Evolutionary conservation across 768 basidiomycete genomes (phyloP).

Genomic region (Lanmaoa rubissima): DNA sequence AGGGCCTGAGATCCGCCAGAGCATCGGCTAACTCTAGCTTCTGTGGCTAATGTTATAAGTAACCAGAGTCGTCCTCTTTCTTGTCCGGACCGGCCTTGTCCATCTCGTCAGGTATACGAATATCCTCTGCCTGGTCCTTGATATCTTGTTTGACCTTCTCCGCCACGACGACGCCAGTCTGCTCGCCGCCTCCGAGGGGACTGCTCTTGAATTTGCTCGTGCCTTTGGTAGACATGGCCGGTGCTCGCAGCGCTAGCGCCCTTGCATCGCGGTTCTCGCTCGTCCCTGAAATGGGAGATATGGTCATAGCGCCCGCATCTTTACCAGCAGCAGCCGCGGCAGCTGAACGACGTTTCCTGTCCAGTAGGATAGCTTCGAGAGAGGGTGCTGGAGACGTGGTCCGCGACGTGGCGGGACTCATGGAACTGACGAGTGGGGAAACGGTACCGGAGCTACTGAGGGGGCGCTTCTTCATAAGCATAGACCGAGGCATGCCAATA

Average conservation of each 20-base stretch:
- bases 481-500: background rate
- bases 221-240: conserved; percentile 39
- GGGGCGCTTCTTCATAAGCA: conserved; percentile 14
- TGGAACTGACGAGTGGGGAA: conserved; percentile 14
- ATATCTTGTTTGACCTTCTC: conserved; percentile 44
- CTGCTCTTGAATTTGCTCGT: conserved; percentile 70
- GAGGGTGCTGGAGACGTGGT: conserved; percentile 52
- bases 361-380: conserved; percentile 64
- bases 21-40: background rate
- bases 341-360: conserved; percentile 57
- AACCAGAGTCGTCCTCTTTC: conserved; percentile 30
- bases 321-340: conserved; percentile 22
- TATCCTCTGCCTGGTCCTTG: conserved; percentile 20
- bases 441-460: conserved; percentile 13
- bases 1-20: background rate
- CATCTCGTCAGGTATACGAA: conserved; percentile 36
- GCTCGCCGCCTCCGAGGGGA: conserved; percentile 51
- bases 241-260: conserved; percentile 8
- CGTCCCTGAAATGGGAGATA: conserved; percentile 4
- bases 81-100: conserved; percentile 37
- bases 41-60: conserved; percentile 19
- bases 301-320: conserved; percentile 7
- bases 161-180: conserved; percentile 46
- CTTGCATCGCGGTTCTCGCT: conserved; percentile 20
- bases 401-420: conserved; percentile 25